Evolutionary conservation across 352 stramenopile species (phyloP), one percentile per base, ranked within the genome.

Genomic region (Globisporangium canariense): DNA sequence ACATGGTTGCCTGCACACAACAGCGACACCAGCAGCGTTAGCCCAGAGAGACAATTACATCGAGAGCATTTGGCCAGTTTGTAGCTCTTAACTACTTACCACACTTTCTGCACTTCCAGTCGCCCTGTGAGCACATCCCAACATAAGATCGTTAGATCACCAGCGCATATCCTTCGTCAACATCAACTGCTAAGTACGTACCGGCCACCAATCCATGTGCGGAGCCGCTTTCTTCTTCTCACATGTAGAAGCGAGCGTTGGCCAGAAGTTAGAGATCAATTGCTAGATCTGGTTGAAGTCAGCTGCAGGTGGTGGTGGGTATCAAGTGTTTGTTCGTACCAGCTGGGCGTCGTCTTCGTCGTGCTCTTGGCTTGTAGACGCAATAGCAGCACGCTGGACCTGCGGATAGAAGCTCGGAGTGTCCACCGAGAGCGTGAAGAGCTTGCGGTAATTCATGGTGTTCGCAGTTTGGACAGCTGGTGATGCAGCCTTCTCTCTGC

Each of bases 151-250:
- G 36, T 41, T 41, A 41, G 36, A 14, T 16, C 36, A 3, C 36
- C 36, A 41, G 36, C 10, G 36, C 36, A 41, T 14, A 49, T 49
- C 14, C n/a, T 11, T 20, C 43, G 10, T 49, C 14, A n/a, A 49
- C 4, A 28, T 3, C 16, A 43, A 47, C 41, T 38, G 49, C 1
- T 7, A 58, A 18, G 30, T 30, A 58, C 25, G 60, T 46, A 91
- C 83, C 69, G 83, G 83, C 80, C 83, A 90, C 83, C 83, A 91
- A 55, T 86, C 72, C 83, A 91, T 91, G 70, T 91, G 83, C 4
- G 83, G 77, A 40, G 77, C 77, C 25, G 78, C 45, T 59, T 85
- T 86, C 66, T 81, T 80, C 53, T 46, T 52, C 62, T 67, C 51
- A 45, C 34, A 43, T 58, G 7, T 7, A 40, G 11, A 16, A 50